phyloP scores from a whole-genome alignment of 768 basidiomycete species.

The Naganishia kalamii region DNA sequence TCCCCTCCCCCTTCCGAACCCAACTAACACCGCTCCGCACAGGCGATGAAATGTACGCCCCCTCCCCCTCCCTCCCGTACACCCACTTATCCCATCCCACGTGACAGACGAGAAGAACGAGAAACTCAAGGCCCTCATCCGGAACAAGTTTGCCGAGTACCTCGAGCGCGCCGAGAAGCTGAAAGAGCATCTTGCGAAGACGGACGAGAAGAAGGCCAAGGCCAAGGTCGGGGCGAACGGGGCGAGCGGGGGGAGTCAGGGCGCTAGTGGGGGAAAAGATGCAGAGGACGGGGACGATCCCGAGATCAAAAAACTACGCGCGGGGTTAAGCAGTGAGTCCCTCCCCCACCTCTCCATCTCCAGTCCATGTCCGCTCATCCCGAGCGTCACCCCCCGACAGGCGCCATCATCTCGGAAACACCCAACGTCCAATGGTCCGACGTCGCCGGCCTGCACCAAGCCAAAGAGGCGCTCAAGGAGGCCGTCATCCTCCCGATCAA shows the following conservation, averaged over 20 bases:
- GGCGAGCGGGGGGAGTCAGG: slow-evolving; percentile 37
- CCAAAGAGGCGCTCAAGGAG: slow-evolving; percentile 93
- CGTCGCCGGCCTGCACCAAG: slow-evolving; percentile 89
- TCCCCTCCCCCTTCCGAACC: slow-evolving; percentile 1
- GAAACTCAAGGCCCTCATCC: slow-evolving; percentile 77
- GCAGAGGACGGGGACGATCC: slow-evolving; percentile 74
- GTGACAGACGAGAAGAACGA: slow-evolving; percentile 89
- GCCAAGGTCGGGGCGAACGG: slow-evolving; percentile 55
- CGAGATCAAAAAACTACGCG: slow-evolving; percentile 93
- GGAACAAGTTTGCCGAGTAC: slow-evolving; percentile 83
- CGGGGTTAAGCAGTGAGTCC: slow-evolving; percentile 60
- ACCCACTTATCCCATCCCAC: background rate
- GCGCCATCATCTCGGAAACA: slow-evolving; percentile 84
- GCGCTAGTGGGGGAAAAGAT: slow-evolving; percentile 42
- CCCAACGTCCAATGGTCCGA: slow-evolving; percentile 98
- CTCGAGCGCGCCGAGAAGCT: slow-evolving; percentile 82
- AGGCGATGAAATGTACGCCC: slow-evolving; percentile 43
- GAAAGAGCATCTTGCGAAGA: slow-evolving; percentile 68
- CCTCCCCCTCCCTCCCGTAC: background rate
- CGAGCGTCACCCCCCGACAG: slow-evolving; percentile 31
- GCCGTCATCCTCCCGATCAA: slow-evolving; percentile 99
- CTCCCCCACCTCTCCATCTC: background rate
- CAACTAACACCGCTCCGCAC: background rate
- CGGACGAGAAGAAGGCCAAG: slow-evolving; percentile 60
- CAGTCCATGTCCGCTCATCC: background rate